Evolutionary conservation across 2,329 filamentous ascomycete genomes (phyloP).

Genomic region (Didymella pomorum): DNA sequence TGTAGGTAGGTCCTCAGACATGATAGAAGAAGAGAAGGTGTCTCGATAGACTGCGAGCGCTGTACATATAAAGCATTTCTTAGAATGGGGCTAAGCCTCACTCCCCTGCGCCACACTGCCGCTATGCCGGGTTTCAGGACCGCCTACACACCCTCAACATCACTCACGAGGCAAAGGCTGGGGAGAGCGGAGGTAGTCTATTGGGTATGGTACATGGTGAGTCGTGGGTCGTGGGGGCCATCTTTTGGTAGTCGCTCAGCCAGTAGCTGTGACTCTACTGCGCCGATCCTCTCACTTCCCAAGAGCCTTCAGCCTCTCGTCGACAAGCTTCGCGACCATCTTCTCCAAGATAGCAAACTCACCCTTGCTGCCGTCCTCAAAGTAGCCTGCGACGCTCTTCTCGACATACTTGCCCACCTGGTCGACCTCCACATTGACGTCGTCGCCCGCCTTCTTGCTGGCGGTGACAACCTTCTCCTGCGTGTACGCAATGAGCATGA

Average conservation of each 20-base stretch:
- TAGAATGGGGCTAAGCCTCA: constrained; percentile 46
- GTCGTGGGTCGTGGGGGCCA: constrained; percentile 1
- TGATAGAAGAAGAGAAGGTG: not conserved
- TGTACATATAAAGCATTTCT: constrained; percentile 34
- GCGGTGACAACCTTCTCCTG: constrained; percentile 90
- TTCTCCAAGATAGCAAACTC: constrained; percentile 60
- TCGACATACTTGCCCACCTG: constrained; percentile 86
- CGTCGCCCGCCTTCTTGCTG: constrained; percentile 77
- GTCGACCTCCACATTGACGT: constrained; percentile 92
- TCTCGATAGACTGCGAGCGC: constrained; percentile 1
- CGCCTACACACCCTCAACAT: constrained; percentile 35
- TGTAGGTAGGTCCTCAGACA: not conserved
- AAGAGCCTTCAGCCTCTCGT: constrained; percentile 66
- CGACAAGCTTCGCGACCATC: constrained; percentile 72
- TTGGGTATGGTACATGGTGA: constrained; percentile 10
- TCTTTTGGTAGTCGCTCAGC: not conserved
- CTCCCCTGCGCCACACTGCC: constrained; percentile 36
- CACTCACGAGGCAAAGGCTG: constrained; percentile 17
- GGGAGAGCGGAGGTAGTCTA: constrained; percentile 6
- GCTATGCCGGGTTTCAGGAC: constrained; percentile 21
- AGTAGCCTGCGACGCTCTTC: constrained; percentile 86
- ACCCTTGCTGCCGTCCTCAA: constrained; percentile 65
- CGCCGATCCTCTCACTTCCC: constrained; percentile 36
- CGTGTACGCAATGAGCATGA: constrained; percentile 97
- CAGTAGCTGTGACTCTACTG: constrained; percentile 1